Base-by-base conservation (phyloP, 2,329 filamentous ascomycete species). In the Cercospora sp. region DNA sequence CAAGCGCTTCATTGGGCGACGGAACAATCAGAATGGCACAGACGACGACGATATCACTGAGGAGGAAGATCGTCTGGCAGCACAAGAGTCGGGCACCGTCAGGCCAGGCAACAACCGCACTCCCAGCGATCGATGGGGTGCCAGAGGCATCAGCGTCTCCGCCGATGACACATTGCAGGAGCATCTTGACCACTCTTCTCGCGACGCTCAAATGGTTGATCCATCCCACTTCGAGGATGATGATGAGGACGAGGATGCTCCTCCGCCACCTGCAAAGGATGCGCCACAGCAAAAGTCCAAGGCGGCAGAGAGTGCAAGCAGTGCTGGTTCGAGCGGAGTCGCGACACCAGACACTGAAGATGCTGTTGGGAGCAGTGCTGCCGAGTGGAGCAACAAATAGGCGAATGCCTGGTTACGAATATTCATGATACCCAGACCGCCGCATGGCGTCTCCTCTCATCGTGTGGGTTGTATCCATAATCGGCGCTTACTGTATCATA, bases 1-100 rank as follows among this genome's bases (percentile, higher is more conserved):
- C 9, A 88, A 88, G 72, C 88, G 89, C 61, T 89, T 97, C 71
- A 89, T 97, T 69, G 92, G 91, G 65, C 86, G 81, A 78, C 81
- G 70, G 37, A 73, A 71, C 26, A 72, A 80, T 45, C 66, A 62
- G 51, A 68, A 65, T 71, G 80, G 78, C 28, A 68, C 71, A 30
- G 74, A 82, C 63, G 77, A 82, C 2, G 81, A 83, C 61, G 85
- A 82, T 62, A 83, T 87, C 18, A 88, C 90, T 67, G 88, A 90
- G 74, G 88, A 90, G 77, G 86, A 84, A 53, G 85, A 84, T 2
- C 84, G 82, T 24, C 77, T 87, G 26, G 82, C 72, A n/a, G 67
- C 73, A 30, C 74, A 77, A 67, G 78, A 79, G 61, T 75, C 71
- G 51, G 77, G 78, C 9, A 75, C 71, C 5, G 61, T 69, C 12